Base-by-base conservation (phyloP, 305 asterid genomes). In the Fraxinus dipetala region DNA sequence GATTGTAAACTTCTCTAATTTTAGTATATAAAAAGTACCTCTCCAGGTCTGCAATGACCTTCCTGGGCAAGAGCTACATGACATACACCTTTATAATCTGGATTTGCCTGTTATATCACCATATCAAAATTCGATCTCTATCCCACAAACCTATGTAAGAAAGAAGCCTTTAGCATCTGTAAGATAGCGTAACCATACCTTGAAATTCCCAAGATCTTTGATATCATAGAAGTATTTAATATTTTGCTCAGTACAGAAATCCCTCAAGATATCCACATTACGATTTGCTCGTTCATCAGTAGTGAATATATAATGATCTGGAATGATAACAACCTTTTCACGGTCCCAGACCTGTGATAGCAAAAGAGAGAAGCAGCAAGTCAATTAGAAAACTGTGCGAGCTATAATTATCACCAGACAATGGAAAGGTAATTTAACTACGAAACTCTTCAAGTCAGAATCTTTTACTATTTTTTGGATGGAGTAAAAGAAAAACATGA, bases 21-120 rank as follows among this genome's bases (percentile, higher is more conserved):
- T 7, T 11, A 43, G 69, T 30, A 4, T 67, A 59, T 6, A 72
- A 83, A 11, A 16, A 51, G 73, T 82, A 95, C 98, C 98, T 96
- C 99, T 85, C 98, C 98, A 43, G 99, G 99, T 84, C 98, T 87
- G 91, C 98, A 94, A 88, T 96, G 98, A 85, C 99, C 99, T 90
- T 96, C 99, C 88, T 96, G 99, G 30, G 99, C 98, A 84, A 96
- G 97, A 78, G 98, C 99, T 40, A 96, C 84, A 81, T 96, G 99
- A 91, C 98, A 96, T 30, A 96, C 98, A 78, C 98, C 99, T 96
- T 94, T 96, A 83, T 94, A 96, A 85, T 96, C 98, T 18, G 97
- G 98, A 87, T 95, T 95, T 34, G 95, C 97, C 98, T 95, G 91
- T 72, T 86, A 82, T 70, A 61, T 83, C 56, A 79, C 22, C n/a